Percentiles rank a stretch among this genome's conserved stretches.
Evolutionary conservation across 257 asterid genomes (phyloP).

Genomic region (Coffea canephora): DNA sequence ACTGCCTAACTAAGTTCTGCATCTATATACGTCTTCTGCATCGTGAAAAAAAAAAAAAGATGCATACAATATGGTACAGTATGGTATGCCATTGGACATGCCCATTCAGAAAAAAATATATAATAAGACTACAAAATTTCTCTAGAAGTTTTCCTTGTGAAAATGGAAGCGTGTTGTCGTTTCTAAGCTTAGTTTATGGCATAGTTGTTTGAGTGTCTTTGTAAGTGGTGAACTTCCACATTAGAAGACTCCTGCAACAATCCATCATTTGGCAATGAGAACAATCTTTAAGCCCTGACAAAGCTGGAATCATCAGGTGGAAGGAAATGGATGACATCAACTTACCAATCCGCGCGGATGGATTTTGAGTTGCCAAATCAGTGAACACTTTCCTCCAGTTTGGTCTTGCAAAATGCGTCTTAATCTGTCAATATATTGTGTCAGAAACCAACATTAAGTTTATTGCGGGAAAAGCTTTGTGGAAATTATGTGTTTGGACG

Average conservation of each 20-base stretch:
- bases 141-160: slow-evolving; percentile 93
- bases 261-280: background rate
- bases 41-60: background rate
- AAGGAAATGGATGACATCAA: background rate
- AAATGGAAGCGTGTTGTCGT: slow-evolving; percentile 71
- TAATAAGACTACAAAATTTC: background rate
- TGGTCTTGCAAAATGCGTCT: slow-evolving; percentile 95
- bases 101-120: too few relatives aligned
- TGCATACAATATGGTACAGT: background rate
- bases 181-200: slow-evolving; percentile 70
- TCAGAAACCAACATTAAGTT: background rate
- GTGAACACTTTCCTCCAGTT: slow-evolving; percentile 83
- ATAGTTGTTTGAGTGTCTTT: slow-evolving; percentile 47
- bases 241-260: slow-evolving; percentile 76
- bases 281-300: background rate
- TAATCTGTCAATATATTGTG: slow-evolving; percentile 38
- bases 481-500: background rate
- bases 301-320: background rate
- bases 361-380: slow-evolving; percentile 51
- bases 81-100: background rate
- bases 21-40: background rate
- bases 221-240: slow-evolving; percentile 77
- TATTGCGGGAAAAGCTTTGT: background rate
- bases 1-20: background rate
- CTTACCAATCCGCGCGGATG: slow-evolving; percentile 67